Evolutionary conservation across 495 filamentous ascomycete species (phyloP).

Genomic region (Glonium stellatum): DNA sequence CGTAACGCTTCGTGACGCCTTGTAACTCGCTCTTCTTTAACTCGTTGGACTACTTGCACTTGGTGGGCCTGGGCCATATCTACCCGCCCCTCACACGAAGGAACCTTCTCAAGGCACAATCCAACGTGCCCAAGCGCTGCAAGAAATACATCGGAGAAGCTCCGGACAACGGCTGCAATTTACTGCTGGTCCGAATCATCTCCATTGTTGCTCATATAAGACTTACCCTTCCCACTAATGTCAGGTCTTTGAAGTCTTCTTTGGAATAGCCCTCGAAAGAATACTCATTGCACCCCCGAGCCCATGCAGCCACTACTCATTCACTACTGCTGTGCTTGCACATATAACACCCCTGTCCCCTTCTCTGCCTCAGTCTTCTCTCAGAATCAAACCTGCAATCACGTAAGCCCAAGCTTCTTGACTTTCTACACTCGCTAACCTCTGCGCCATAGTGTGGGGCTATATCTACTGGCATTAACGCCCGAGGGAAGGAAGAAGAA

Average conservation of each 20-base stretch:
- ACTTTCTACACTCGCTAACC: constrained; percentile 20
- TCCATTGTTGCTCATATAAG: background rate
- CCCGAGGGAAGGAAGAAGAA: constrained; percentile 27
- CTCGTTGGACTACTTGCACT: constrained; percentile 3
- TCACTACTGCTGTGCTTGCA: constrained; percentile 34
- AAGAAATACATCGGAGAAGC: background rate
- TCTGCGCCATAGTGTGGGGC: constrained; percentile 35
- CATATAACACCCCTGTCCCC: constrained; percentile 34
- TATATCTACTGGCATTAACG: constrained; percentile 30
- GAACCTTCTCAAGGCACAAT: background rate
- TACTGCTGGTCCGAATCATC: background rate
- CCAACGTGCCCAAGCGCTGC: background rate
- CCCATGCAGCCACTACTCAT: constrained; percentile 35
- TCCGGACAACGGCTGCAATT: constrained; percentile 1
- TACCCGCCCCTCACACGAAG: background rate
- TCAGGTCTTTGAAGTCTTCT: background rate
- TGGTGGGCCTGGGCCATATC: background rate
- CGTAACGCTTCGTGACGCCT: constrained; percentile 10
- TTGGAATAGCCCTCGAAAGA: background rate
- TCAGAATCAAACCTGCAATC: constrained; percentile 32
- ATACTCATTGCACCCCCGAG: constrained; percentile 10
- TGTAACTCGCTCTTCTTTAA: constrained; percentile 8
- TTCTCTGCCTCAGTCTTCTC: constrained; percentile 37
- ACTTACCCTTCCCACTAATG: constrained; percentile 6
- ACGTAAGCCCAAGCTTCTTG: constrained; percentile 31